Conservation (phyloP, 1,139 yeast genomes). For the Kazachstania sp. region DNA sequence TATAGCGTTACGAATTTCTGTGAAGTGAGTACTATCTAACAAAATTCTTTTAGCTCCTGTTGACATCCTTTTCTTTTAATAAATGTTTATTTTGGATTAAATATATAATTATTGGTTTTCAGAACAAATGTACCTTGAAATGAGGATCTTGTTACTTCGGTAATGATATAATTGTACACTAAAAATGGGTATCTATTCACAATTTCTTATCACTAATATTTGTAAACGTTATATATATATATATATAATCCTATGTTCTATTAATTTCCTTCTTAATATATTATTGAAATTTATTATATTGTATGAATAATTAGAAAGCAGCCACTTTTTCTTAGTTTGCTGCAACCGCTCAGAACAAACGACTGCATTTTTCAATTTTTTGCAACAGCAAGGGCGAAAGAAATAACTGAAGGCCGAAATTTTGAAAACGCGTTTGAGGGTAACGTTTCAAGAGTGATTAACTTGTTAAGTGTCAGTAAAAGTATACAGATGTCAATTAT, state of each 20-base stretch:
- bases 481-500: too few species aligned
- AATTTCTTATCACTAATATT: neutral
- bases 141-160: neutral
- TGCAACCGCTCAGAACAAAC: slow-evolving; percentile 3
- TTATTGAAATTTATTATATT: too few species aligned
- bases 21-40: slow-evolving; percentile 56
- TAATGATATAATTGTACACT: neutral
- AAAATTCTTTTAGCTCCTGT: slow-evolving; percentile 15
- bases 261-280: too few species aligned
- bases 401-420: too few species aligned
- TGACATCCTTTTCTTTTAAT: neutral
- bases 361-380: slow-evolving; percentile 24
- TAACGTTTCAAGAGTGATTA: too few species aligned
- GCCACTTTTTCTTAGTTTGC: too few species aligned
- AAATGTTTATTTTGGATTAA: neutral
- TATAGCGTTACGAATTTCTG: slow-evolving; percentile 65
- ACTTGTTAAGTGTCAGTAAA: too few species aligned
- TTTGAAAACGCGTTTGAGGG: too few species aligned
- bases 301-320: too few species aligned
- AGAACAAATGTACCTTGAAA: neutral
- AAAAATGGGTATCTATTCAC: neutral
- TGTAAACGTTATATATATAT: too few species aligned
- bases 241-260: too few species aligned
- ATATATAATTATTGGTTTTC: neutral
- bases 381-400: slow-evolving; percentile 12